Conservation (phyloP, 2,329 filamentous ascomycete species). For the Intubia oerlemansii region DNA sequence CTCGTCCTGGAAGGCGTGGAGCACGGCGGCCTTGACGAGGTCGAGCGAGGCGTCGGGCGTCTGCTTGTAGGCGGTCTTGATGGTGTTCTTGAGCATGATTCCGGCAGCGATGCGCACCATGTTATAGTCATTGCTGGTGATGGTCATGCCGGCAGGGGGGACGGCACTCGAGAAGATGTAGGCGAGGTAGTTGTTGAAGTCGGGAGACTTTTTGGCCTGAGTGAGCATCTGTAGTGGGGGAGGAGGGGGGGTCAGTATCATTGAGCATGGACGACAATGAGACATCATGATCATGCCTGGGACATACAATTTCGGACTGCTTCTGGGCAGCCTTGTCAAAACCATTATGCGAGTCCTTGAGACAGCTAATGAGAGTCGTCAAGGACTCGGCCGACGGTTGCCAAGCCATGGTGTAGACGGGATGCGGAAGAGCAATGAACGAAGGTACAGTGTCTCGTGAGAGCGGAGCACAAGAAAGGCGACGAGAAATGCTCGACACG, state of each 20-base stretch:
- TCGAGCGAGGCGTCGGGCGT: conserved; percentile 53
- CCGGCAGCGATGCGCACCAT: conserved; percentile 71
- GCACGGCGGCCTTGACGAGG: conserved; percentile 61
- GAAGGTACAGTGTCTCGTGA: no score
- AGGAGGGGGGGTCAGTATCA: no score
- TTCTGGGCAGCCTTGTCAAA: conserved; percentile 59
- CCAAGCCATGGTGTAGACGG: conserved; percentile 72
- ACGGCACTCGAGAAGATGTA: conserved; percentile 64
- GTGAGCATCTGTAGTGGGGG: conserved; percentile 65
- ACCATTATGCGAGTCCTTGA: conserved; percentile 80
- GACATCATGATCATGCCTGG: neutral
- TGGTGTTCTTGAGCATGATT: conserved; percentile 90
- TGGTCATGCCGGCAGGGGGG: conserved; percentile 36
- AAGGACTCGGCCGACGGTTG: conserved; percentile 75
- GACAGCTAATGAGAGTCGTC: conserved; percentile 68
- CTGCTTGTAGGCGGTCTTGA: conserved; percentile 52
- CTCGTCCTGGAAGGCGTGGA: conserved; percentile 61
- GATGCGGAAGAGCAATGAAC: no score
- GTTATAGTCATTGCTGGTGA: conserved; percentile 41
- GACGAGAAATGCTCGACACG: no score
- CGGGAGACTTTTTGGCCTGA: conserved; percentile 70
- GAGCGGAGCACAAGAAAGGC: no score
- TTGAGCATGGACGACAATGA: neutral
- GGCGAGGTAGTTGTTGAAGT: conserved; percentile 93
- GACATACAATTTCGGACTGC: conserved; percentile 66